Base-by-base conservation (phyloP, 2,329 filamentous ascomycete genomes). In the Thelonectria olida region DNA sequence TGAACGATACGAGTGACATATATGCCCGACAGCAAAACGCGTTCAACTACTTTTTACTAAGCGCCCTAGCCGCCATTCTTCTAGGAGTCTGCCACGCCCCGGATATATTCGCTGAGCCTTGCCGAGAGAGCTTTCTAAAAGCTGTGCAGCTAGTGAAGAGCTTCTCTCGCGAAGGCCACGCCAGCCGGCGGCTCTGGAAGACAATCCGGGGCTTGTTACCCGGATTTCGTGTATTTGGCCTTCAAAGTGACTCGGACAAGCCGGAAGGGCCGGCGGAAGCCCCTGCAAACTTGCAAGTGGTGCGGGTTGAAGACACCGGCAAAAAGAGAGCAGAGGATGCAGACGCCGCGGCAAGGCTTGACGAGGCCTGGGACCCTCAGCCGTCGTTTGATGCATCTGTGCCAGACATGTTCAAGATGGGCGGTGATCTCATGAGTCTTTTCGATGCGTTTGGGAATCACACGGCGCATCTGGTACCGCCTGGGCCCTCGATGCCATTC, bases 61-160 rank as follows among this genome's bases (percentile, higher is more conserved):
- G 67, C 65, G 77, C 17, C 50, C 68, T 64, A 65, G 75, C 58
- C 22, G 75, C 59, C 66, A 73, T 70, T 0, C 66, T 70, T 7
- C 17, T 70, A 1, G 82, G 81, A 0, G 80, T 83, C 0, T 75
- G 80, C 3, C 79, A 83, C 59, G 80, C 78, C 0, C 80, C 81
- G 0, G 69, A 73, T 2, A 72, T 73, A 1, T 84, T 82, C 52
- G 76, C 78, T 4, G 76, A 76, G 15, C 68, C 69, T 0, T 78
- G 75, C 49, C 68, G 74, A 5, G 69, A 73, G 39, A 73, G 65
- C 2, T 78, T 79, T 19, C 56, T 70, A 1, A 71, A 75, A 1
- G 76, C 74, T 0, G 69, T 76, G 2, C 70, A 74, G 1, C 66
- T 79, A 0, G 69, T 79, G 2, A 68, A 71, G 12, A 71, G 68